Evolutionary conservation across 306 rosid genomes (phyloP), one percentile per base, ranked within the genome.

Genomic region (Oxytropis ochrocephala): DNA sequence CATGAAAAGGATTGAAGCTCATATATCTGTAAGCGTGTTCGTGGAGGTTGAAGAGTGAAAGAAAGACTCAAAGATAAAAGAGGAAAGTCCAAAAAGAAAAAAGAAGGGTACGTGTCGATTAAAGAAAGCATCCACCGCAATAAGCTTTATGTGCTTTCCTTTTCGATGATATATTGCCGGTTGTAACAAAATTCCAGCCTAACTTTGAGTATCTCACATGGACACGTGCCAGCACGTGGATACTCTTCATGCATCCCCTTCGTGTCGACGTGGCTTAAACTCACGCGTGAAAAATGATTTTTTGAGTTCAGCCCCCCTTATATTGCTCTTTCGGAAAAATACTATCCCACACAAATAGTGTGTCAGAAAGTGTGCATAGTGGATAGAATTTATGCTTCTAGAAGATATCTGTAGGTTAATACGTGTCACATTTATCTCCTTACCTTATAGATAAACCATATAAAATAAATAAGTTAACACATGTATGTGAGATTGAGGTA

Each of bases 21-120:
- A 7, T 51, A 73, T 73, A 19, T 69, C 8, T 76, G 86, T 74
- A 78, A 73, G 72, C 70, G 49, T 64, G 59, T 67, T 29, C 9
- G 24, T 27, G 72, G 85, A 54, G 10, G 74, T 84, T 84, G 86
- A 84, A 58, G 91, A 82, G 95, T 79, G 83, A 79, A 90, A 84
- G 91, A 72, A 88, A 88, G 83, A 73, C 30, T 72, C 11, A 75
- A 74, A 70, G 12, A 7, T 36, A 1, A 47, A 72, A 56, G 9
- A 30, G 0, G 43, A 65, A 54, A 21, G 33, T 5, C 19, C 29
- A 50, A 71, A 7, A 30, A 24, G 1, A 61, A 49, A 42, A 47
- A 3, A 1, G 0, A 24, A 58, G 1, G 30, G 11, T n/a, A 79
- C 85, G 89, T 82, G 96, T 79, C 80, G 8, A 21, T 0, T 0